phyloP scores from a whole-genome alignment of 108 stramenopile species.

The Bacterosira constricta region DNA sequence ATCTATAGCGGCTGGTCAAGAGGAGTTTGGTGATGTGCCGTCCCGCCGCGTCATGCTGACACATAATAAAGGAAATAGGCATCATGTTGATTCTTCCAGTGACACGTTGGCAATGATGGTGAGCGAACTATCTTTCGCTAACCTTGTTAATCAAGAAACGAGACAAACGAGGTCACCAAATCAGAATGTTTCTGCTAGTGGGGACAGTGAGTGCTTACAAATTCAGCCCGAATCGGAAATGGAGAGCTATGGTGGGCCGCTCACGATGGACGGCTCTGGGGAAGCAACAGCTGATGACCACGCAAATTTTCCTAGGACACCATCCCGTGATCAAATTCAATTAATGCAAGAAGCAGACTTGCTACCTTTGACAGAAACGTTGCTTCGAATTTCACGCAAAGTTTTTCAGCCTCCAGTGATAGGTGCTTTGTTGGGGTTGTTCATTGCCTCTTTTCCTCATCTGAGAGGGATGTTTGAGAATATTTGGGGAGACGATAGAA shows the following conservation, averaged over 20 bases:
- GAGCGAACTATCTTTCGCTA: conserved; percentile 26
- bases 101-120: conserved; percentile 17
- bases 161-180: background rate
- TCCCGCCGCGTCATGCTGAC: conserved; percentile 9
- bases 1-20: conserved; percentile 27
- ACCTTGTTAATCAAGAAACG: conserved; percentile 1
- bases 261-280: background rate
- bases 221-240: conserved; percentile 3
- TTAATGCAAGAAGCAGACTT: conserved; percentile 31
- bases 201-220: background rate
- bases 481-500: conserved; percentile 53
- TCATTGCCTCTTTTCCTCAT: conserved; percentile 66
- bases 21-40: conserved; percentile 34
- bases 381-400: conserved; percentile 34
- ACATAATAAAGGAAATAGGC: conserved; percentile 7
- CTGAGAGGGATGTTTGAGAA: conserved; percentile 82
- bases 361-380: conserved; percentile 38
- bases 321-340: conserved; percentile 22
- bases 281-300: background rate
- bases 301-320: background rate
- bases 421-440: conserved; percentile 67
- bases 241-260: conserved; percentile 1
- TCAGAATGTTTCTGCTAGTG: background rate
- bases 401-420: conserved; percentile 85
- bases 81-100: conserved; percentile 9